phyloP scores from a whole-genome alignment of 768 basidiomycete genomes.

The Royoungia palumana region DNA sequence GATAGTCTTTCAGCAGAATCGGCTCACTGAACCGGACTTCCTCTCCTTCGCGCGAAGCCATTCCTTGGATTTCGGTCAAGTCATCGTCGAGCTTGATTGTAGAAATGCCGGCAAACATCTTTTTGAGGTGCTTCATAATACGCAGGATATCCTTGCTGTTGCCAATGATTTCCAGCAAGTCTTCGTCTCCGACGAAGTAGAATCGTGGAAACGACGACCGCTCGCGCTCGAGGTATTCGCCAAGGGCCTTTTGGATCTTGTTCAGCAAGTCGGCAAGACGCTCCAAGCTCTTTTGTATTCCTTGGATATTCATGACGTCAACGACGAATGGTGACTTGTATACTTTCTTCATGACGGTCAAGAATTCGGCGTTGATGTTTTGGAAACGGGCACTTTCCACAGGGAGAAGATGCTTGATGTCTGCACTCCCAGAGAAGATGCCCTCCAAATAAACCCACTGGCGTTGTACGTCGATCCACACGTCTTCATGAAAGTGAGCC shows the following conservation, averaged over 20 bases:
- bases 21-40: slow-evolving; percentile 82
- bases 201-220: slow-evolving; percentile 98
- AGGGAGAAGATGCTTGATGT: slow-evolving; percentile 98
- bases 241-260: slow-evolving; percentile 99
- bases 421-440: slow-evolving; percentile 98
- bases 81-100: slow-evolving; percentile 88
- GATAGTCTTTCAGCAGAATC: slow-evolving; percentile 86
- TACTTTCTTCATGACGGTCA: slow-evolving; percentile 99
- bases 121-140: slow-evolving; percentile 99
- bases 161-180: slow-evolving; percentile 96
- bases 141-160: slow-evolving; percentile 98
- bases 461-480: slow-evolving; percentile 99
- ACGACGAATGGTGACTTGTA: slow-evolving; percentile 98
- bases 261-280: slow-evolving; percentile 92
- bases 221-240: slow-evolving; percentile 97
- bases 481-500: slow-evolving; percentile 49
- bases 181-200: slow-evolving; percentile 99
- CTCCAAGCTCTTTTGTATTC: slow-evolving; percentile 96
- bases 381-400: slow-evolving; percentile 97
- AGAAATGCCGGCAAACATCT: slow-evolving; percentile 99
- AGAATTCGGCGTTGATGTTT: slow-evolving; percentile 97
- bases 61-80: slow-evolving; percentile 82
- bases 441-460: slow-evolving; percentile 99
- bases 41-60: slow-evolving; percentile 96
- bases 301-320: slow-evolving; percentile 94